phyloP scores from a whole-genome alignment of 2,329 filamentous ascomycete species.

The Aspergillus ustus region DNA sequence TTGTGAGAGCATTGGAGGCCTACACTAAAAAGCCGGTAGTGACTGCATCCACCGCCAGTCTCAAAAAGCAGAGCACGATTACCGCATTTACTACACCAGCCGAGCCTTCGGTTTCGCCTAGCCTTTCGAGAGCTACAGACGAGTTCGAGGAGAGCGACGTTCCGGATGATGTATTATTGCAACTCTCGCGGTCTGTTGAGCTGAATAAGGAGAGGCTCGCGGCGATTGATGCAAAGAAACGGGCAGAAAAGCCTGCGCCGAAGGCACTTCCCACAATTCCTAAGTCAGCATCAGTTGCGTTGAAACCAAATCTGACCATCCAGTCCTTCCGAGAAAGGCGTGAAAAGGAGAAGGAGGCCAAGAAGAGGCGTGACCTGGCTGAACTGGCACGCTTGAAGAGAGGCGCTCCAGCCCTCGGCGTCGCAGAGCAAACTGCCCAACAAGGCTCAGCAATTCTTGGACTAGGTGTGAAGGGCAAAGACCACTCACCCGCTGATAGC shows the following conservation, averaged over 20 bases:
- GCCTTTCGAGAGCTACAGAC: slow-evolving; percentile 37
- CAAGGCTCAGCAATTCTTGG: slow-evolving; percentile 79
- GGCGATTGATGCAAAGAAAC: slow-evolving; percentile 35
- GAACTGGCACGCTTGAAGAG: slow-evolving; percentile 72
- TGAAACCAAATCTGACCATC: slow-evolving; percentile 44
- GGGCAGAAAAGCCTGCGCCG: slow-evolving; percentile 27
- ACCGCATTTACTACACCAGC: slow-evolving; percentile 45
- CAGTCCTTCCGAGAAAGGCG: slow-evolving; percentile 73
- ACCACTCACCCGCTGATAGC: slow-evolving; percentile 74
- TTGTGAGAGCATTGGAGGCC: slow-evolving; percentile 66
- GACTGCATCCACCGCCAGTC: slow-evolving; percentile 43
- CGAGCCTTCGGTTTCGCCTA: slow-evolving; percentile 41
- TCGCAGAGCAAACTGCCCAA: slow-evolving; percentile 63
- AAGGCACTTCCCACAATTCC: slow-evolving; percentile 31
- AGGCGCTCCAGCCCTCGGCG: slow-evolving; percentile 53
- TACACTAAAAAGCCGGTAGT: slow-evolving; percentile 52
- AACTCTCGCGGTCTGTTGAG: slow-evolving; percentile 49
- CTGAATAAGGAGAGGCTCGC: slow-evolving; percentile 46
- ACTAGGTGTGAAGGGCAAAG: slow-evolving; percentile 75
- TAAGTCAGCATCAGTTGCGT: slow-evolving; percentile 32
- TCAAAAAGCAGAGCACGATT: slow-evolving; percentile 51
- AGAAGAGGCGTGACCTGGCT: slow-evolving; percentile 72
- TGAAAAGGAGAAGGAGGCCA: slow-evolving; percentile 74
- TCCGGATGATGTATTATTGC: slow-evolving; percentile 45
- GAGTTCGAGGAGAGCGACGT: slow-evolving; percentile 47